Percentiles rank a stretch among this genome's conserved stretches.
Conservation (phyloP, 306 rosid genomes). For the Trichosanthes truncata region DNA sequence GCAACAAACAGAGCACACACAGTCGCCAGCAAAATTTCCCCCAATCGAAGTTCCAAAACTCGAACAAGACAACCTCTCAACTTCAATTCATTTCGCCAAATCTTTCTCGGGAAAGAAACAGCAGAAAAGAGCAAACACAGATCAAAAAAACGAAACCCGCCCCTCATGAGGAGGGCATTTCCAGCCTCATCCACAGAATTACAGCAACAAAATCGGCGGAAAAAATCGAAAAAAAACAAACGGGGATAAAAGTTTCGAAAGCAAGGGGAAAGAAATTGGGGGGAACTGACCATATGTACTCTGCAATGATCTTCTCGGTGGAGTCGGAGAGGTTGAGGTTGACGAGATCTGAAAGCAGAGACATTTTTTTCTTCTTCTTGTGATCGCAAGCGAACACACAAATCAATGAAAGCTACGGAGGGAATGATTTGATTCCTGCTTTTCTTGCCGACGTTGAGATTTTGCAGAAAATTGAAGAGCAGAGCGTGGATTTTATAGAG, state of each 20-base stretch:
- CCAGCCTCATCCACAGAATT: background rate
- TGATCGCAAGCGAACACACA: background rate
- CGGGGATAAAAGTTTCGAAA: background rate
- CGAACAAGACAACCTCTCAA: background rate
- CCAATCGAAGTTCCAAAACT: background rate
- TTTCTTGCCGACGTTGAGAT: background rate
- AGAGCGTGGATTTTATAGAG: conserved; percentile 18
- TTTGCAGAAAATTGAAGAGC: background rate
- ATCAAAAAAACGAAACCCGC: background rate
- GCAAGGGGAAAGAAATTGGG: background rate
- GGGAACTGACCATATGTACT: conserved; percentile 42
- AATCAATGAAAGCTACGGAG: background rate
- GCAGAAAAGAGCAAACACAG: background rate
- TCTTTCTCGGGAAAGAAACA: background rate
- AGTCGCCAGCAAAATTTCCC: background rate
- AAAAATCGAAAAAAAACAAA: background rate
- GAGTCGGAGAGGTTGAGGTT: conserved; percentile 19
- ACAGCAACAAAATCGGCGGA: background rate
- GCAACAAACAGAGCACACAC: background rate
- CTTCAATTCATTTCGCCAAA: background rate
- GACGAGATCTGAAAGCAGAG: conserved; percentile 49
- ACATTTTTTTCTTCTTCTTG: conserved; percentile 12
- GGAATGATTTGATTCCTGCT: background rate
- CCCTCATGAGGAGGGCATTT: background rate
- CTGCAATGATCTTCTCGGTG: conserved; percentile 51